Base-by-base conservation (phyloP, 2,329 filamentous ascomycete genomes). In the Penicillium sp. region DNA sequence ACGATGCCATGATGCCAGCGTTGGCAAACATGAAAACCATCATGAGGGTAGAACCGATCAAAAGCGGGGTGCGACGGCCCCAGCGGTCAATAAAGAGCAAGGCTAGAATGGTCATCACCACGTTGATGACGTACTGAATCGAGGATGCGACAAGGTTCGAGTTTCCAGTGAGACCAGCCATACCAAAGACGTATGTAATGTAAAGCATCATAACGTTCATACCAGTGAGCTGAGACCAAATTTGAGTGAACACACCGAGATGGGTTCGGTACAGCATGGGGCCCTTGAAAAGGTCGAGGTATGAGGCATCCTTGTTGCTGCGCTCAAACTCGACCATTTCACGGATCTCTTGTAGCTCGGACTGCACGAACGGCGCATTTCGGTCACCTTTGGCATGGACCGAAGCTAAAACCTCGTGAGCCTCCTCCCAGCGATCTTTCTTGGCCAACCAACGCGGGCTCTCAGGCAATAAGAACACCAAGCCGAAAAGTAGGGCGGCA, bases 141-240 rank as follows among this genome's bases (percentile, higher is more conserved):
- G 82, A 83, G 31, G 85, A 87, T 4, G 87, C 81, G 35, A 88
- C 72, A n/a, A 90, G 79, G 27, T 85, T 81, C 54, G 78, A 81
- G 64, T 83, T 79, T 12, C 80, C 80, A 2, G 72, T 76, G 4
- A 87, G 74, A 16, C 86, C 87, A 21, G 87, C 86, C 87, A 90
- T 90, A 10, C 80, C 80, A 67, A 90, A 89, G 55, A 89, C 81
- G 60, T 70, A 70, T 40, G 79, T 80, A 56, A 88, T 86, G 64
- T 88, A 88, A 71, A 86, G 87, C 84, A 86, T 86, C 87, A 84
- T 86, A 39, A 84, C 86, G 64, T 89, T 90, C 86, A 89, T 89
- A 7, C 88, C 88, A 0, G 86, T 89, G 29, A 91, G 73, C 68
- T 91, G 88, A 10, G 82, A 85, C 88, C 88, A 89, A 65, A 91